These are phyloP conservation scores for Salix caprea DNA, from an alignment of 345 rosid species.

Conservation along the genomic window DNA sequence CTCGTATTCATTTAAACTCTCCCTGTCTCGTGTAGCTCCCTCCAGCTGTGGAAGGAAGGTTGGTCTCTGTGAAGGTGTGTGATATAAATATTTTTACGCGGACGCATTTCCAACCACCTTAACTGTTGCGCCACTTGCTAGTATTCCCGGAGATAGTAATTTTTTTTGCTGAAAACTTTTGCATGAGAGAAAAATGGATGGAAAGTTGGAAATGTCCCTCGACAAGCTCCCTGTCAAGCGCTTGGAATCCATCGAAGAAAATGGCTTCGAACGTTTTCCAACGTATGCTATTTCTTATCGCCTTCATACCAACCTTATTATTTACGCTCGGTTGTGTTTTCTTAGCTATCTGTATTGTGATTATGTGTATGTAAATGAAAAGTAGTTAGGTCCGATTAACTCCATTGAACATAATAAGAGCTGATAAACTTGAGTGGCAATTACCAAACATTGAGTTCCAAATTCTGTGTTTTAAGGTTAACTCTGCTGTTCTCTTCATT, in stretches of 20 bases:
- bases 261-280: conserved; percentile 75
- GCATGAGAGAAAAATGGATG: conserved; percentile 42
- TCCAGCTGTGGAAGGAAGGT: no score
- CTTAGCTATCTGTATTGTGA: background rate
- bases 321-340: background rate
- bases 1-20: no score
- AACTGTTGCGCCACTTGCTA: no score
- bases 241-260: conserved; percentile 72
- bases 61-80: no score
- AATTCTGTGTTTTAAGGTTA: no score
- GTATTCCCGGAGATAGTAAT: no score
- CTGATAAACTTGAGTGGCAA: background rate
- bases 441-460: background rate
- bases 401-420: background rate
- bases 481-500: background rate
- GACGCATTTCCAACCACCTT: no score
- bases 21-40: no score
- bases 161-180: conserved; percentile 6
- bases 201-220: conserved; percentile 59
- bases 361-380: background rate
- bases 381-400: background rate
- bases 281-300: conserved; percentile 35
- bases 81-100: no score
- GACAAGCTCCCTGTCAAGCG: conserved; percentile 84
- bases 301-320: background rate